These are phyloP conservation scores for Coemansia sp. DNA, from an alignment of 192 early-diverging fungal species.

Conservation along the genomic window DNA sequence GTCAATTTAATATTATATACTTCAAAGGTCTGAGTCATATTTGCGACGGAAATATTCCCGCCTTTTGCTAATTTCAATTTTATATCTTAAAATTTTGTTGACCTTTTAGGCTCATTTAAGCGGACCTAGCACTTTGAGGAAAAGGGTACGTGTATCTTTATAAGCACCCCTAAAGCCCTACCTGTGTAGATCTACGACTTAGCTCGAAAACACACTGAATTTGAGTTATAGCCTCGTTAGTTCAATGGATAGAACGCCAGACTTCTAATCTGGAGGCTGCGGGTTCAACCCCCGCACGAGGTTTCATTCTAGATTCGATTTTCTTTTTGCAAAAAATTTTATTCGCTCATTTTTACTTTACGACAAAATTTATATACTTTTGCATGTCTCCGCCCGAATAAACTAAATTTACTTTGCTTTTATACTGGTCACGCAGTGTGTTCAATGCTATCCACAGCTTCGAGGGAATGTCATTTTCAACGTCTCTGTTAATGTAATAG, in stretches of 20 bases:
- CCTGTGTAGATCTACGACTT: too few relatives aligned
- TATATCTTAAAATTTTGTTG: too few relatives aligned
- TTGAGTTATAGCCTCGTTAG: background rate
- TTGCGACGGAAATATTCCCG: too few relatives aligned
- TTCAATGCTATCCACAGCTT: background rate
- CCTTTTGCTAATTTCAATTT: too few relatives aligned
- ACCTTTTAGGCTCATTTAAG: too few relatives aligned
- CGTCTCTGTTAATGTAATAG: background rate
- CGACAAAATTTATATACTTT: background rate
- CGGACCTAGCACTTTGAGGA: too few relatives aligned
- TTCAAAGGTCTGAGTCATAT: too few relatives aligned
- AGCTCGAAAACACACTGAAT: too few relatives aligned
- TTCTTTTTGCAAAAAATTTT: background rate
- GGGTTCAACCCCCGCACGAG: slow-evolving; percentile 28
- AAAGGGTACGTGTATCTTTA: too few relatives aligned
- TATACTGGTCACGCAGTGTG: background rate
- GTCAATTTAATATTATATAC: too few relatives aligned
- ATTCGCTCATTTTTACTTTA: background rate
- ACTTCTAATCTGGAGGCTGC: slow-evolving; percentile 34
- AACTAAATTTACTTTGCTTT: background rate
- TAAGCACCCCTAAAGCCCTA: too few relatives aligned
- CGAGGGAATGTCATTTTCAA: background rate
- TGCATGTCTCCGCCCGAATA: background rate
- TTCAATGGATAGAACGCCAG: slow-evolving; percentile 31
- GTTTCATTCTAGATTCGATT: background rate